Evolutionary conservation across 805 yeast species (phyloP), one percentile per base, ranked within the genome.

Genomic region (Wickerhamomyces bisporus): DNA sequence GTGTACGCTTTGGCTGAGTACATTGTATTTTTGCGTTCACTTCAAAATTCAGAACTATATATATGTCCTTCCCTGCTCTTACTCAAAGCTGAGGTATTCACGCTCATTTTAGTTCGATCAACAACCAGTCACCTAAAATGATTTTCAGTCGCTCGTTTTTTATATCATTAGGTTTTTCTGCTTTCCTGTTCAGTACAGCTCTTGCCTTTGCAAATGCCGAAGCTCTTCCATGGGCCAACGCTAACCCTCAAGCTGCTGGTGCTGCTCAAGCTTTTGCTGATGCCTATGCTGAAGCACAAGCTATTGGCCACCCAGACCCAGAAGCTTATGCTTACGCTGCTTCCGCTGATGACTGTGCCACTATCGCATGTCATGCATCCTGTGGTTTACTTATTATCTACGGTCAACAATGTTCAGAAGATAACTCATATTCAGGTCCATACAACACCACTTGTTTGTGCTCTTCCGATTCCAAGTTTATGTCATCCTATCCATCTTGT

Each of bases 301-400:
- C 45, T 23, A 39, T 42, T 36, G 45, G 41, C 17, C 43, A 40
- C 28, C 32, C 45, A 26, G 45, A 39, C 24, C 45, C 59, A 23
- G 42, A 43, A 15, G 58, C 57, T 16, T 38, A 45, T 14, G 57
- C 58, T 9, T 32, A 41, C 27, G 57, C 55, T 31, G 53, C 43
- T 26, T 35, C 44, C 21, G 58, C 40, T 12, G 44, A 35, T 26
- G 44, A 41, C 17, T 40, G 38, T 37, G 63, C 62, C n/a, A 15
- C 57, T 14, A 50, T 56, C 33, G 46, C 39, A 3, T 59, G 63
- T 36, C 63, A 59, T 35, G 49, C 58, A 27, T 20, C 44, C 18
- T 59, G 64, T 52, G 64, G 63, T 34, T 50, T 49, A 34, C 47
- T 58, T 24, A 59, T 59, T 30, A 40, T 49, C 13, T 57, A 56